Evolutionary conservation across 2,329 filamentous ascomycete genomes (phyloP).

Genomic region (Septoria petroselini): DNA sequence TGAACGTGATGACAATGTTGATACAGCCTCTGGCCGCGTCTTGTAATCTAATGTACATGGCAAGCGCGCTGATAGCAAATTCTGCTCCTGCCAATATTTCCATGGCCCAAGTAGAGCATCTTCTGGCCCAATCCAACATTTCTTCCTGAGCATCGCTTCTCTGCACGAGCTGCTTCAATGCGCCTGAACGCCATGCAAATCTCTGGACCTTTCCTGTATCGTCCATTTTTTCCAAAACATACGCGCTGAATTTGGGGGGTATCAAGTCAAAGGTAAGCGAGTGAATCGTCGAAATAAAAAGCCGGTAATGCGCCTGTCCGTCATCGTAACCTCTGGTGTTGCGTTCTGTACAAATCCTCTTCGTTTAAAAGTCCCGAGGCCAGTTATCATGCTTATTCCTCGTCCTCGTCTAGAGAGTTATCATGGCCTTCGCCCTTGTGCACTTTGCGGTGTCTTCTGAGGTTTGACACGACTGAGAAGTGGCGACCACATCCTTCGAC

Average conservation of each 20-base stretch:
- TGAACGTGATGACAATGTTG: conserved; percentile 1
- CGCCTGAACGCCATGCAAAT: conserved; percentile 24
- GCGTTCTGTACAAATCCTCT: conserved; percentile 19
- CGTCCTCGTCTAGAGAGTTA: conserved; percentile 49
- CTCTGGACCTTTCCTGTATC: background rate
- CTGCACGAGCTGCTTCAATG: conserved; percentile 3
- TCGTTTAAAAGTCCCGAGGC: background rate
- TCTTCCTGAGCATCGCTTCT: background rate
- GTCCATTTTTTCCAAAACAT: background rate
- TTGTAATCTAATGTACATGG: conserved; percentile 19
- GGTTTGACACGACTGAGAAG: conserved; percentile 95
- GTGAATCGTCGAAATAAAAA: conserved; percentile 32
- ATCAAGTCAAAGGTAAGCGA: conserved; percentile 38
- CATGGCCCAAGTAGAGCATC: conserved; percentile 11
- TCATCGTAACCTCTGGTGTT: background rate
- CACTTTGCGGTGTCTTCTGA: conserved; percentile 91
- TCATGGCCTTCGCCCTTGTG: conserved; percentile 69
- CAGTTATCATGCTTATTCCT: conserved; percentile 26
- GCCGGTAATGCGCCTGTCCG: conserved; percentile 15
- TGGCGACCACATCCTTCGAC: conserved; percentile 92
- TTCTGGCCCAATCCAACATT: background rate
- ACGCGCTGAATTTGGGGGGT: conserved; percentile 30
- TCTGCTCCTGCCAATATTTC: background rate
- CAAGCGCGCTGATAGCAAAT: conserved; percentile 24
- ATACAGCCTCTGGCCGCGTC: conserved; percentile 6